phyloP scores from a whole-genome alignment of 2,329 filamentous ascomycete genomes.

The Neofusicoccum parvum region DNA sequence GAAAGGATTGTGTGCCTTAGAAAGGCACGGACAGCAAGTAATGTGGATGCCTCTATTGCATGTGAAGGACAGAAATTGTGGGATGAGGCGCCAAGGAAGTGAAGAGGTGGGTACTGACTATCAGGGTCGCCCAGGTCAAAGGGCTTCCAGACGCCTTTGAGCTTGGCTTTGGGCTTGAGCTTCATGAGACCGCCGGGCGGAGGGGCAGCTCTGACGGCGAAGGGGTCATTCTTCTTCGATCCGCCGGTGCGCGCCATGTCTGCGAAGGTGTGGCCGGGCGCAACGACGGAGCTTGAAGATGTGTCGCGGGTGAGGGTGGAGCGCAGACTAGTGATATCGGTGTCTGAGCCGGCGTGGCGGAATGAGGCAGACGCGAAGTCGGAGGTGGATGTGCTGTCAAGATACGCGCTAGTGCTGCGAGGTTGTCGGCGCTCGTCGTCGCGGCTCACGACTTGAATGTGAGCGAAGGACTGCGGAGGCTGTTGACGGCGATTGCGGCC shows the following conservation, averaged over 20 bases:
- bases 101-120: conserved; percentile 1
- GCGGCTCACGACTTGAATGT: conserved; percentile 30
- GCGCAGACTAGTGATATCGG: conserved; percentile 14
- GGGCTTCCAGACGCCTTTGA: conserved; percentile 27
- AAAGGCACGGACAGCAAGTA: too few relatives aligned
- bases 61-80: neutral
- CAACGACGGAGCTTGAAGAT: conserved; percentile 13
- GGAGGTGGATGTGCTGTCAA: neutral
- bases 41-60: too few relatives aligned
- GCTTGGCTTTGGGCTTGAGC: conserved; percentile 27
- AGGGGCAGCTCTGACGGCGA: conserved; percentile 1
- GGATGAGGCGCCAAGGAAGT: neutral
- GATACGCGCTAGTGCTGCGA: neutral
- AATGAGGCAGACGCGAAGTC: conserved; percentile 5
- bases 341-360: conserved; percentile 5
- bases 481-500: conserved; percentile 24
- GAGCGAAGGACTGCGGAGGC: conserved; percentile 22
- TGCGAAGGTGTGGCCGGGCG: conserved; percentile 29
- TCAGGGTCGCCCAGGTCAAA: conserved; percentile 28
- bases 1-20: too few relatives aligned
- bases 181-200: conserved; percentile 29
- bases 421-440: conserved; percentile 16
- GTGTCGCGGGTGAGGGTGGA: conserved; percentile 1
- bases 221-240: conserved; percentile 23
- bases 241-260: conserved; percentile 33